A percentile compares a stretch with the other conserved stretches of the same genome.
phyloP scores from a whole-genome alignment of 352 stramenopile genomes.

The Globisporangium carolinianum region DNA sequence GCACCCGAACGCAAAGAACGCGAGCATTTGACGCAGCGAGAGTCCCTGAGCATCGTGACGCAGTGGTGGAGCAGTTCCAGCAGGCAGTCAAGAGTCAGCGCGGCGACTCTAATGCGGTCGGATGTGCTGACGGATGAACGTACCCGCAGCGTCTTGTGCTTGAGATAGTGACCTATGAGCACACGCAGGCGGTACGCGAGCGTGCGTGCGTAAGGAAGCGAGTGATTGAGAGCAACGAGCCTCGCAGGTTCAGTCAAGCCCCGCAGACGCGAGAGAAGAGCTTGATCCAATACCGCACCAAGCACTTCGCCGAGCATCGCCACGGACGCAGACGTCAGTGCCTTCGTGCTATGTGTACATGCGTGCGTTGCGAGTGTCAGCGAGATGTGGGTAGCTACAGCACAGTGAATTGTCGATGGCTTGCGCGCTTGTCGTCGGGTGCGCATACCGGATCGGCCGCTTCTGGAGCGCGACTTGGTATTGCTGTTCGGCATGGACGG shows the following conservation, averaged over 20 bases:
- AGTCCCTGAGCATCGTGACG: slow-evolving; percentile 26
- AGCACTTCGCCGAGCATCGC: slow-evolving; percentile 61
- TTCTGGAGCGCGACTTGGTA: slow-evolving; percentile 53
- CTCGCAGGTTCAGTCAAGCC: neutral
- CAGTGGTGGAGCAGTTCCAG: too few relatives aligned
- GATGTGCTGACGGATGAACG: neutral
- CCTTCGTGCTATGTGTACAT: slow-evolving; percentile 39
- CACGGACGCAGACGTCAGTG: slow-evolving; percentile 51
- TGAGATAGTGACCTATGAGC: slow-evolving; percentile 50
- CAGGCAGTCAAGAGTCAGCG: too few relatives aligned
- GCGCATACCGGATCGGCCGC: slow-evolving; percentile 36
- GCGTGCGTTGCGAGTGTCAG: neutral
- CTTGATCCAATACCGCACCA: slow-evolving; percentile 19
- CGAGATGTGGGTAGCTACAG: too few relatives aligned
- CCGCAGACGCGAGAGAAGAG: neutral
- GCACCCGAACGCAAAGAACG: slow-evolving; percentile 67
- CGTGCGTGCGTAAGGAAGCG: neutral
- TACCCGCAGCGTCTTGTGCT: slow-evolving; percentile 61
- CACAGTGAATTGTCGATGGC: too few relatives aligned
- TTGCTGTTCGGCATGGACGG: slow-evolving; percentile 17
- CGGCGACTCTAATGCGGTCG: neutral
- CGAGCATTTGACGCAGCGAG: slow-evolving; percentile 54
- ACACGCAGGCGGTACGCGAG: neutral
- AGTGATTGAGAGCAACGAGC: neutral
- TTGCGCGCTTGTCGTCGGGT: neutral